Percentiles rank a stretch among this genome's conserved stretches.
These are phyloP conservation scores for Hamigera avellanea DNA, from an alignment of 495 filamentous ascomycete genomes.

Conservation along the genomic window DNA sequence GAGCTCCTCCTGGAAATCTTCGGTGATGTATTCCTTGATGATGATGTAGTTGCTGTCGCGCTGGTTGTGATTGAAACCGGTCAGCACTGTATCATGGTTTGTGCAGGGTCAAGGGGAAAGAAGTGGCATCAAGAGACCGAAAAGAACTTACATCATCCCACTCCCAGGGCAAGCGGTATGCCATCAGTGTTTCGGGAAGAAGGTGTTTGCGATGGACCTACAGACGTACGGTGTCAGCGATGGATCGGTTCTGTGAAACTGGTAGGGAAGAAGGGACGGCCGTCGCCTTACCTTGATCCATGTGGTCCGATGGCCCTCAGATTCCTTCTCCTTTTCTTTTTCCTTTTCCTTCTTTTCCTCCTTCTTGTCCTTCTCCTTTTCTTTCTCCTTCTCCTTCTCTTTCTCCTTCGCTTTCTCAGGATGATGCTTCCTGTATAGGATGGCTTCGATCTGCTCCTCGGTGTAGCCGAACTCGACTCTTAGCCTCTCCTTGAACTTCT, in stretches of 20 bases:
- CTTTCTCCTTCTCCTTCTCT: conserved; percentile 28
- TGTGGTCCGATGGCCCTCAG: conserved; percentile 26
- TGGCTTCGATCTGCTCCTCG: conserved; percentile 41
- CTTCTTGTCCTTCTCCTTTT: conserved; percentile 35
- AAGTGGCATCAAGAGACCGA: not conserved
- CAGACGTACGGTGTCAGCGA: conserved; percentile 5
- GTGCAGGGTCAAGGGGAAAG: not conserved
- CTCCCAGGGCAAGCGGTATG: conserved; percentile 37
- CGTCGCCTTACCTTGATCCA: conserved; percentile 36
- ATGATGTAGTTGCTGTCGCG: conserved; percentile 60
- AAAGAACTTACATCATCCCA: conserved; percentile 33
- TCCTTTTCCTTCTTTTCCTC: conserved; percentile 35
- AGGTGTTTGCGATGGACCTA: conserved; percentile 40
- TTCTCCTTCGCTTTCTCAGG: conserved; percentile 44
- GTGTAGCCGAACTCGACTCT: conserved; percentile 25
- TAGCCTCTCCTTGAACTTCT: conserved; percentile 33
- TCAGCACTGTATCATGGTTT: no score
- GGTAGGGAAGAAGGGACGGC: not conserved
- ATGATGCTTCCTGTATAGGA: conserved; percentile 43
- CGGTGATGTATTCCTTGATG: conserved; percentile 65
- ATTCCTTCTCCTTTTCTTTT: conserved; percentile 28
- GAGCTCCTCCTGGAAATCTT: conserved; percentile 60
- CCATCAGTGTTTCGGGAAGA: conserved; percentile 36
- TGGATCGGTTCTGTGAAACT: no score
- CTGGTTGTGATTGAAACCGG: conserved; percentile 3